Conservation (phyloP, 805 yeast genomes). For the Naumovozyma castellii region DNA sequence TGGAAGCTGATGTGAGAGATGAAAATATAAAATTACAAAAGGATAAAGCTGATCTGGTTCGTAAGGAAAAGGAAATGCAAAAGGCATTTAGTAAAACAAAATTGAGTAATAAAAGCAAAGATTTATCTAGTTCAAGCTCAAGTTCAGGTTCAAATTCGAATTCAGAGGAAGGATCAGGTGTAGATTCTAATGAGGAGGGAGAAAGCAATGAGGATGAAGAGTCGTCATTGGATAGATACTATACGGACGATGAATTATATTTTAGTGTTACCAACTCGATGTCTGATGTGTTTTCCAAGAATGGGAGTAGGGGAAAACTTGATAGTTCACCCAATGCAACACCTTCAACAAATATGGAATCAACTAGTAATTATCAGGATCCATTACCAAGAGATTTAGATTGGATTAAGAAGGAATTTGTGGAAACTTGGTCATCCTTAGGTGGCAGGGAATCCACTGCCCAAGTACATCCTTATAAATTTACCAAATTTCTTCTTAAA, state of each 20-base stretch:
- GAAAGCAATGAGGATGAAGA: slow-evolving; percentile 22
- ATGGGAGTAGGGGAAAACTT: not conserved
- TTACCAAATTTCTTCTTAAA: slow-evolving; percentile 73
- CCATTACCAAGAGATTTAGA: slow-evolving; percentile 53
- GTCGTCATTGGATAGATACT: slow-evolving; percentile 3
- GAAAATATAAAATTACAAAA: slow-evolving; percentile 7
- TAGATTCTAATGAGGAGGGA: slow-evolving; percentile 10
- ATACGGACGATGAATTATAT: slow-evolving; percentile 2
- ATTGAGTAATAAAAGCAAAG: not conserved
- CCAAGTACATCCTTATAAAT: slow-evolving; percentile 91
- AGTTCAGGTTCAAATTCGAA: not conserved
- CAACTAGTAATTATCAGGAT: not conserved
- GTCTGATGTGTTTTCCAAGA: not conserved
- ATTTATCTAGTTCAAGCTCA: not conserved
- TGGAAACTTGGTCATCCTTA: slow-evolving; percentile 64
- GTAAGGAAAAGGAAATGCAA: not conserved
- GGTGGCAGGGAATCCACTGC: slow-evolving; percentile 88
- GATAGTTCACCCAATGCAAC: no score
- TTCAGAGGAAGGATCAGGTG: not conserved
- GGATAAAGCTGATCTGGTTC: not conserved
- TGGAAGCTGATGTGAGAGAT: slow-evolving; percentile 67
- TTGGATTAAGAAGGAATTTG: slow-evolving; percentile 63
- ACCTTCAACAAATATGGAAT: not conserved
- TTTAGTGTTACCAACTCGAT: slow-evolving; percentile 2
- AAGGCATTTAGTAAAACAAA: not conserved